These are phyloP conservation scores for Colletotrichum sp. DNA, from an alignment of 2,329 filamentous ascomycete genomes.

Conservation along the genomic window DNA sequence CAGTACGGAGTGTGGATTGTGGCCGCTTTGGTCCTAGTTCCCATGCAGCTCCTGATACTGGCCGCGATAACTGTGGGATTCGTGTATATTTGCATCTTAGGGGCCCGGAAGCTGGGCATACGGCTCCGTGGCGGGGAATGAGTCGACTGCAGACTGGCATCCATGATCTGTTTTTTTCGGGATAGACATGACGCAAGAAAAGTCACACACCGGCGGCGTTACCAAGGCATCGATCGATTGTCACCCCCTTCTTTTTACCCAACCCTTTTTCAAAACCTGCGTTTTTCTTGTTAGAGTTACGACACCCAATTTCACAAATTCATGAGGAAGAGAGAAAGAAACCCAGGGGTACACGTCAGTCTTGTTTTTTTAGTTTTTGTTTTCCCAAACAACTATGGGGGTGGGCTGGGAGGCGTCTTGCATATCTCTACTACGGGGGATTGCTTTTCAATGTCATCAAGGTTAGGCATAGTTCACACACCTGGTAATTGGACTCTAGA, in stretches of 20 bases:
- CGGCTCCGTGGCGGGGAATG: slow-evolving; percentile 19
- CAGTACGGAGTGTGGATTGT: slow-evolving; percentile 45
- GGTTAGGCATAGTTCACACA: not conserved
- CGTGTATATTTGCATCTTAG: slow-evolving; percentile 45
- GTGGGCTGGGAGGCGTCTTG: not conserved
- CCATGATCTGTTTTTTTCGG: slow-evolving; percentile 3
- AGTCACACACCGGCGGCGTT: slow-evolving; percentile 18
- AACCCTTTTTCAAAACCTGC: not conserved
- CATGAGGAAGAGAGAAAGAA: not conserved
- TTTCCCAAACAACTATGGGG: not conserved
- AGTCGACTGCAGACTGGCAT: slow-evolving; percentile 15
- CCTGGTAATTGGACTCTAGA: not conserved
- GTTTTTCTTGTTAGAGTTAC: slow-evolving; percentile 5
- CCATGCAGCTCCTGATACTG: slow-evolving; percentile 43
- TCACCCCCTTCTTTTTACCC: not conserved
- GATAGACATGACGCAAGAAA: slow-evolving; percentile 21
- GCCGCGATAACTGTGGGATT: slow-evolving; percentile 38
- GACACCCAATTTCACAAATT: not conserved
- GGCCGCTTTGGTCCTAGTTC: slow-evolving; percentile 53
- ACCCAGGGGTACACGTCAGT: not conserved
- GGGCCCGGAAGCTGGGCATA: slow-evolving; percentile 16
- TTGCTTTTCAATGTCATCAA: not conserved
- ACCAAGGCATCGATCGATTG: slow-evolving; percentile 6
- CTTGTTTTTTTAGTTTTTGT: not conserved
- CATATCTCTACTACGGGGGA: slow-evolving; percentile 4